phyloP scores from a whole-genome alignment of 139 green algal genomes.

The Dunaliella sp. region DNA sequence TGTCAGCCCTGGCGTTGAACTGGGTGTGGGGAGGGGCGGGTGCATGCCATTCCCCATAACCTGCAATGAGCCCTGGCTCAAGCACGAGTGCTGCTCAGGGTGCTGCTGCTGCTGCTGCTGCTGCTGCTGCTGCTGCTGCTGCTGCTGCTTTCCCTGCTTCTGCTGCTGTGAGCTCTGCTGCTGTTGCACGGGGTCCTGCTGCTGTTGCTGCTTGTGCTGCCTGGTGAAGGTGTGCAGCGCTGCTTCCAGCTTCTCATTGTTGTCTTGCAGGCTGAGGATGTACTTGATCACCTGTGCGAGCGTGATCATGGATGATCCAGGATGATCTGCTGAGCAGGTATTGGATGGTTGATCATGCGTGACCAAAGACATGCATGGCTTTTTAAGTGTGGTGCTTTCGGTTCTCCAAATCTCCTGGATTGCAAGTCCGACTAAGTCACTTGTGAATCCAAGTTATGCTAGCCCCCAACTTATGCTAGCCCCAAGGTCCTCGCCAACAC shows the following conservation, averaged over 20 bases:
- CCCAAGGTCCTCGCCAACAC: too few relatives aligned
- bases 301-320: too few relatives aligned
- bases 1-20: too few relatives aligned
- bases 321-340: too few relatives aligned
- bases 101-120: constrained; percentile 2
- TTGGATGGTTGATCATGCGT: too few relatives aligned
- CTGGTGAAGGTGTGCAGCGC: constrained; percentile 1
- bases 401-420: too few relatives aligned
- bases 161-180: not conserved
- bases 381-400: too few relatives aligned
- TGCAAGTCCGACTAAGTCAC: too few relatives aligned
- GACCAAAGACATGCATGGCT: too few relatives aligned
- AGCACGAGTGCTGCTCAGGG: not conserved
- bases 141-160: constrained; percentile 5
- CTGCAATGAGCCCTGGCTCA: not conserved
- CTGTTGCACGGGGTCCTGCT: not conserved
- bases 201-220: not conserved
- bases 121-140: constrained; percentile 9
- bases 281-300: constrained; percentile 17
- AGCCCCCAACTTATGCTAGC: too few relatives aligned
- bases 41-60: not conserved
- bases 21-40: too few relatives aligned
- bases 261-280: constrained; percentile 18
- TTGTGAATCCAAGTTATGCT: too few relatives aligned
- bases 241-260: constrained; percentile 15